Base-by-base conservation (phyloP, 169 alveolate species). In the Besnoitia besnoiti region DNA sequence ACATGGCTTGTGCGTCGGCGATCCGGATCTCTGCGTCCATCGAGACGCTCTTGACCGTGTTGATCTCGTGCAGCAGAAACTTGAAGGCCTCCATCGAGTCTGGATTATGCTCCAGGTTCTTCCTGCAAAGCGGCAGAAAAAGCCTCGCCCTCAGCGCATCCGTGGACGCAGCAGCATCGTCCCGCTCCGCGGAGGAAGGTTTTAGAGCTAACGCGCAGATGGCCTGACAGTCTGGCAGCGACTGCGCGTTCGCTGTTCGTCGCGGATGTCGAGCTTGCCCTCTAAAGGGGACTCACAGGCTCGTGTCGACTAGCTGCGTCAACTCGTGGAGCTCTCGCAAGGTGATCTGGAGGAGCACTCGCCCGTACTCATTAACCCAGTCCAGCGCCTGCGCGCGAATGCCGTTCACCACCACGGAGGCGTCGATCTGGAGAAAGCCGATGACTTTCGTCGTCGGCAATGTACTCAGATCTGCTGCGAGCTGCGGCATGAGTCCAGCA, bases 21-120 rank as follows among this genome's bases (percentile, higher is more conserved):
- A 97, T 96, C 90, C 90, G 89, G 96, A 98, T 96, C 87, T 98
- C 99, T 98, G 97, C 97, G 89, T 97, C 98, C 98, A 98, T 97
- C 84, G 98, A 96, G 90, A 95, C 95, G 80, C 97, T 95, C 92
- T 96, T 96, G 67, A 98, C 97, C 91, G 96, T 95, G 61, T 97
- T 92, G 85, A 98, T 97, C 49, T 93, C 95, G 49, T 96, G 96
- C 75, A 97, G 96, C 39, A 97, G 94, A 84, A 88, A 91, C 92
- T 97, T 96, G 84, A 98, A 90, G 79, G 96, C 95, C 67, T 97
- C 99, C 88, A 96, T 93, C 3, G 98, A 96, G 76, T 96, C 97
- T 24, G 99, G 98, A 76, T 95, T 95, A 87, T 93, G 95, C 62
- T 94, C 94, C 42, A 97, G 92, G 59, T 96, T 95, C 90, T 92